Conservation (phyloP, 2,329 filamentous ascomycete species). For the Claviceps sorghi region DNA sequence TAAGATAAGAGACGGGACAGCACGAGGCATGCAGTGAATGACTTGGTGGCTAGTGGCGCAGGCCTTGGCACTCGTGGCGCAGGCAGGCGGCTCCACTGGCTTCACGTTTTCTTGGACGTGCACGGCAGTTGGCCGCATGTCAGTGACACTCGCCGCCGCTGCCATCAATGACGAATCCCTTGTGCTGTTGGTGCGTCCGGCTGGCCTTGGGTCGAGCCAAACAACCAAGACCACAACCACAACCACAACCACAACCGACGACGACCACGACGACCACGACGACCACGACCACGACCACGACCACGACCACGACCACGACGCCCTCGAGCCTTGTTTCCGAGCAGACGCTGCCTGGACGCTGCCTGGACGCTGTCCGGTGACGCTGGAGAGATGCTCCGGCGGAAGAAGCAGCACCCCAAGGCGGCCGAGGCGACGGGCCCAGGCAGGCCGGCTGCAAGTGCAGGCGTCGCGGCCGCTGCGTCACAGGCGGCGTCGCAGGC, state of each 20-base stretch:
- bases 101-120: not conserved
- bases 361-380: too few species aligned
- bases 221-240: not conserved
- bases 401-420: conserved; percentile 20
- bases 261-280: too few species aligned
- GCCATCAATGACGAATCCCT: not conserved
- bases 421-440: conserved; percentile 8
- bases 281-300: too few species aligned
- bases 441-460: conserved; percentile 6
- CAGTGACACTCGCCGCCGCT: not conserved
- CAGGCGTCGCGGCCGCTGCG: conserved; percentile 1
- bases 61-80: conserved; percentile 2
- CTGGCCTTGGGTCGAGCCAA: too few species aligned
- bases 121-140: not conserved
- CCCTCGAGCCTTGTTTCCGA: not conserved
- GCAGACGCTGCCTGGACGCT: too few species aligned
- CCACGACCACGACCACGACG: too few species aligned
- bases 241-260: too few species aligned
- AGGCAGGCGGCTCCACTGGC: not conserved
- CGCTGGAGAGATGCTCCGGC: conserved; percentile 19
- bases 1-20: conserved; percentile 8
- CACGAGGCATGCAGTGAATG: not conserved
- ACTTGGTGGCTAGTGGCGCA: too few species aligned
- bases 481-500: not conserved
- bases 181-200: too few species aligned